Conservation (phyloP, 1,284 basidiomycete genomes). For the Veloporphyrellus conicus region DNA sequence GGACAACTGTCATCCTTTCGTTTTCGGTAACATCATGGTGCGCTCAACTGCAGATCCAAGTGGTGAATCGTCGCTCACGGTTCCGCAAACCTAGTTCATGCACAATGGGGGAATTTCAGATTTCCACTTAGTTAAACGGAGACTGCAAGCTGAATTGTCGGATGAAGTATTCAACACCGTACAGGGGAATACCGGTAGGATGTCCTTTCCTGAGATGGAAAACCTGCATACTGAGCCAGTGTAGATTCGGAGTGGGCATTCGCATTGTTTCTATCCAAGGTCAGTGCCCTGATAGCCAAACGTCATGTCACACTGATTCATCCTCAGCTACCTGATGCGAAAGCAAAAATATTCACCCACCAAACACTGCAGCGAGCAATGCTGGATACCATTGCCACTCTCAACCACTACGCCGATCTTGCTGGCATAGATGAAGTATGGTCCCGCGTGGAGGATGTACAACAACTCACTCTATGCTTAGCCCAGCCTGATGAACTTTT, state of each 20-base stretch:
- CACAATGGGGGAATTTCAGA: constrained; percentile 89
- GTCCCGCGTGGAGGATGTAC: constrained; percentile 1
- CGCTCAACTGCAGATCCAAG: constrained; percentile 15
- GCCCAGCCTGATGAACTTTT: constrained; percentile 94
- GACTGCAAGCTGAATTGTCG: constrained; percentile 66
- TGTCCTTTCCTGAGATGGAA: neutral
- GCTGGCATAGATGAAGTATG: constrained; percentile 67
- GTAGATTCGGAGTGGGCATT: constrained; percentile 95
- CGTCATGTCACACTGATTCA: constrained; percentile 1
- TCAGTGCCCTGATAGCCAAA: constrained; percentile 21
- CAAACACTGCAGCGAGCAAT: constrained; percentile 72
- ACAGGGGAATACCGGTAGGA: constrained; percentile 83
- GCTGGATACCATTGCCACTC: constrained; percentile 75
- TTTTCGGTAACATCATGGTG: constrained; percentile 85
- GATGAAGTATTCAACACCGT: constrained; percentile 85
- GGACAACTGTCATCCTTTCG: constrained; percentile 93
- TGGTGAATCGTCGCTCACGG: neutral
- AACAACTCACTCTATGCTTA: constrained; percentile 32
- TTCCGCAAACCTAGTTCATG: constrained; percentile 68
- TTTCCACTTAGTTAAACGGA: constrained; percentile 77
- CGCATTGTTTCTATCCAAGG: constrained; percentile 84
- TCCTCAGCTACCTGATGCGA: constrained; percentile 71
- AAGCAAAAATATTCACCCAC: constrained; percentile 65
- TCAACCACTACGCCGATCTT: constrained; percentile 76
- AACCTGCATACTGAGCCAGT: constrained; percentile 3